phyloP scores from a whole-genome alignment of 768 basidiomycete genomes.

The Leccinum broughii region DNA sequence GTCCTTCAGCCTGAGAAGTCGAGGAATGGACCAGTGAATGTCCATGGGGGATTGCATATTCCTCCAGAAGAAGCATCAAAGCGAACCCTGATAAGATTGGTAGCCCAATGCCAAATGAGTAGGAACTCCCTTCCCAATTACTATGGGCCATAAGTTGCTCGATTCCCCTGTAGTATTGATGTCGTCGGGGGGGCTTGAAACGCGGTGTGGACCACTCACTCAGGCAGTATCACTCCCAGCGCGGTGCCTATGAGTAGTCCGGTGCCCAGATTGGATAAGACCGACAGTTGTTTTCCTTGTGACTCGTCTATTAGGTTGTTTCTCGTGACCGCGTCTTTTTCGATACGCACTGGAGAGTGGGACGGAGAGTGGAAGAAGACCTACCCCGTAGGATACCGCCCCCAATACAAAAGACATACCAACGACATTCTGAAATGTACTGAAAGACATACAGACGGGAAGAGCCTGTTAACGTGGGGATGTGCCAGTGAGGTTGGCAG shows the following conservation, averaged over 20 bases:
- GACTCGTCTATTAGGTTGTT: conserved; percentile 29
- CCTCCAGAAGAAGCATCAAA: conserved; percentile 64
- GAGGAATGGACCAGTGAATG: conserved; percentile 32
- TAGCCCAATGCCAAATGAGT: conserved; percentile 57
- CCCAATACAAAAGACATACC: conserved; percentile 63
- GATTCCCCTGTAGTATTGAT: conserved; percentile 57
- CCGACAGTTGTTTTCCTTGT: conserved; percentile 45
- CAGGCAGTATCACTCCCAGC: conserved; percentile 89
- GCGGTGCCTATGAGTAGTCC: conserved; percentile 90
- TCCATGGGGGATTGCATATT: conserved; percentile 53
- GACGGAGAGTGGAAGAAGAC: conserved; percentile 75
- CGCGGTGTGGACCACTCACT: conserved; percentile 52
- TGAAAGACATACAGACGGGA: conserved; percentile 22
- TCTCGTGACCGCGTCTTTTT: conserved; percentile 5
- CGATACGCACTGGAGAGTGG: conserved; percentile 57
- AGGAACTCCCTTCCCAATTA: conserved; percentile 36
- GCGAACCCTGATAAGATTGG: conserved; percentile 63
- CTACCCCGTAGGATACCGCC: conserved; percentile 62
- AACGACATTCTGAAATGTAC: conserved; percentile 23
- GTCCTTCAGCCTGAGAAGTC: conserved; percentile 18
- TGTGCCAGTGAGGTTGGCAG: not conserved
- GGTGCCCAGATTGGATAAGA: conserved; percentile 63
- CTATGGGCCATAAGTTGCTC: conserved; percentile 51
- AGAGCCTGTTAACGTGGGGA: not conserved
- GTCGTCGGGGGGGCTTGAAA: not conserved